Percentiles rank a stretch among this genome's conserved stretches.
phyloP scores from a whole-genome alignment of 352 stramenopile genomes.

The Phytopythium ostracodes region DNA sequence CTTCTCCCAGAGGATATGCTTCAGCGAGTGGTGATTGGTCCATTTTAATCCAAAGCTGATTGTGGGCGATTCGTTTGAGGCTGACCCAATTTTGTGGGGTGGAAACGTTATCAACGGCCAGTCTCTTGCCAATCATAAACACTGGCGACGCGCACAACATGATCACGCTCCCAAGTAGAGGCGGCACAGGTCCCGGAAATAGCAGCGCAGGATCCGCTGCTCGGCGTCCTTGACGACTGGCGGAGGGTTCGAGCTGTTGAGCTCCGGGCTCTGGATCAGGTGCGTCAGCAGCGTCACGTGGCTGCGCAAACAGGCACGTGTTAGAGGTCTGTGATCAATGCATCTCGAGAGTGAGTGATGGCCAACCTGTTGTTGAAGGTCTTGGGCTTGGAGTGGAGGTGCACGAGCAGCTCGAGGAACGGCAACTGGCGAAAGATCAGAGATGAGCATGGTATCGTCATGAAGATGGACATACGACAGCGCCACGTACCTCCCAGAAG shows the following conservation, averaged over 20 bases:
- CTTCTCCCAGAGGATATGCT: no score
- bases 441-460: neutral
- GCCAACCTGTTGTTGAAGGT: conserved; percentile 63
- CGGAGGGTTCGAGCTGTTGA: conserved; percentile 72
- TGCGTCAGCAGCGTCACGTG: conserved; percentile 75
- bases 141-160: neutral
- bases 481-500: conserved; percentile 68
- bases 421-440: conserved; percentile 33
- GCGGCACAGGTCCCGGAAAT: conserved; percentile 72
- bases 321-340: no score
- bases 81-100: neutral
- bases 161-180: conserved; percentile 40
- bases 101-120: neutral
- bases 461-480: neutral
- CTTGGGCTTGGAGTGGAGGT: conserved; percentile 70
- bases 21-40: neutral
- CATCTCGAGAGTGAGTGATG: no score
- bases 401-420: conserved; percentile 79
- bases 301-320: conserved; percentile 21
- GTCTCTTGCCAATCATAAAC: conserved; percentile 8
- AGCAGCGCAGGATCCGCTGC: conserved; percentile 79
- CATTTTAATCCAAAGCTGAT: neutral
- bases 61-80: no score
- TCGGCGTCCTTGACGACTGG: conserved; percentile 64
- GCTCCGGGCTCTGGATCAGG: conserved; percentile 76